Conservation (phyloP, 768 basidiomycete species). For the Tylopilus felleus region DNA sequence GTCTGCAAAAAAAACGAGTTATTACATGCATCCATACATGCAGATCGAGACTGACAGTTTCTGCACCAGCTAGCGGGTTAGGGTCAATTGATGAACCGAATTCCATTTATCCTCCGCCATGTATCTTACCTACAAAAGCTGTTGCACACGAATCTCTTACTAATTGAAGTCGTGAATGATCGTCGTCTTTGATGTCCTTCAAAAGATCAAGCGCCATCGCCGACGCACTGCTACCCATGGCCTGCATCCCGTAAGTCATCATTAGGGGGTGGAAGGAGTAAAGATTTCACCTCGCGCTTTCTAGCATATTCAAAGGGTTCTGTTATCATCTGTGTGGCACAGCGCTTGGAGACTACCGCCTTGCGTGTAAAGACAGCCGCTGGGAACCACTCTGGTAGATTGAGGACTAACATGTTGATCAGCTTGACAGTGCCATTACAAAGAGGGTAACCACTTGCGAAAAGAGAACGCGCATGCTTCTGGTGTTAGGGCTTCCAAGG, state of each 20-base stretch:
- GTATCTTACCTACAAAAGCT: conserved; percentile 17
- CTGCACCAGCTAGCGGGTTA: conserved; percentile 16
- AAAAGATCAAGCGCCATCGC: conserved; percentile 15
- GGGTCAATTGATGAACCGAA: background rate
- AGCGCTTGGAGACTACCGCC: conserved; percentile 7
- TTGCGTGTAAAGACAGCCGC: conserved; percentile 27
- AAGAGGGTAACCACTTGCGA: conserved; percentile 1
- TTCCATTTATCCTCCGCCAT: background rate
- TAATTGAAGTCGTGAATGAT: conserved; percentile 10
- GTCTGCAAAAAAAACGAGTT: conserved; percentile 6
- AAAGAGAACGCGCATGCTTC: conserved; percentile 23
- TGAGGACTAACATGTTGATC: conserved; percentile 14
- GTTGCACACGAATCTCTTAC: conserved; percentile 11
- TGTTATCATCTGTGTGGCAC: conserved; percentile 10
- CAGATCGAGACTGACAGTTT: conserved; percentile 9
- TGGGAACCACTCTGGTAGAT: conserved; percentile 24
- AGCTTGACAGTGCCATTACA: background rate
- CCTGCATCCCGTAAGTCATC: conserved; percentile 6
- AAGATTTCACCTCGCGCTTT: conserved; percentile 9
- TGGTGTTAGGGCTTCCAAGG: conserved; percentile 14
- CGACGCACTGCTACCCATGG: conserved; percentile 4
- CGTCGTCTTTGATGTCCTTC: background rate
- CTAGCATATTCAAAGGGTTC: conserved; percentile 15
- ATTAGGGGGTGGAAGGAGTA: background rate
- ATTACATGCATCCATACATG: background rate